phyloP scores from a whole-genome alignment of 495 filamentous ascomycete species.

The Platismatia glauca region DNA sequence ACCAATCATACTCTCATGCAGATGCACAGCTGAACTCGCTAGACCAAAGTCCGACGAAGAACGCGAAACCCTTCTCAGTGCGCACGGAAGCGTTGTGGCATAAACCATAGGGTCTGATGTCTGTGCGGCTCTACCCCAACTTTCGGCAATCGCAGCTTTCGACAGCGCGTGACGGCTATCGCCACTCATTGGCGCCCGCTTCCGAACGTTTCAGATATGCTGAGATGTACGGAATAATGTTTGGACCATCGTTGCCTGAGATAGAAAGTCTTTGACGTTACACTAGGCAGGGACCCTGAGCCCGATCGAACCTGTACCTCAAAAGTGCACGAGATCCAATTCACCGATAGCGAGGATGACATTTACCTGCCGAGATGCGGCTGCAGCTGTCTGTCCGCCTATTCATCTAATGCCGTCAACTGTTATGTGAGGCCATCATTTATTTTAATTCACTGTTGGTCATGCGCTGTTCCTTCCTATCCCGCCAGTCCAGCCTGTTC shows the following conservation, averaged over 20 bases:
- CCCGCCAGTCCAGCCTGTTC: too few relatives aligned
- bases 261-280: background rate
- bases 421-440: background rate
- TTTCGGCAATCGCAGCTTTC: constrained; percentile 2
- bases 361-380: background rate
- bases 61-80: background rate
- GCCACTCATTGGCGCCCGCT: background rate
- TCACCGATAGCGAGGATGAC: background rate
- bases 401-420: background rate
- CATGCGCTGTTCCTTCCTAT: background rate
- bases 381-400: background rate
- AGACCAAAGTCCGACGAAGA: background rate
- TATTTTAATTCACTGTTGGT: background rate
- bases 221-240: background rate
- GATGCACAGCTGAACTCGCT: background rate
- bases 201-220: background rate
- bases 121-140: background rate
- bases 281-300: background rate
- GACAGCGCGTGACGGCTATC: background rate
- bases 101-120: background rate
- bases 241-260: background rate
- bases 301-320: background rate
- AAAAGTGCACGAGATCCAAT: background rate
- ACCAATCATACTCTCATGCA: background rate
- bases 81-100: background rate